phyloP scores from a whole-genome alignment of 2,329 filamentous ascomycete species.

The Beauveria sp. region DNA sequence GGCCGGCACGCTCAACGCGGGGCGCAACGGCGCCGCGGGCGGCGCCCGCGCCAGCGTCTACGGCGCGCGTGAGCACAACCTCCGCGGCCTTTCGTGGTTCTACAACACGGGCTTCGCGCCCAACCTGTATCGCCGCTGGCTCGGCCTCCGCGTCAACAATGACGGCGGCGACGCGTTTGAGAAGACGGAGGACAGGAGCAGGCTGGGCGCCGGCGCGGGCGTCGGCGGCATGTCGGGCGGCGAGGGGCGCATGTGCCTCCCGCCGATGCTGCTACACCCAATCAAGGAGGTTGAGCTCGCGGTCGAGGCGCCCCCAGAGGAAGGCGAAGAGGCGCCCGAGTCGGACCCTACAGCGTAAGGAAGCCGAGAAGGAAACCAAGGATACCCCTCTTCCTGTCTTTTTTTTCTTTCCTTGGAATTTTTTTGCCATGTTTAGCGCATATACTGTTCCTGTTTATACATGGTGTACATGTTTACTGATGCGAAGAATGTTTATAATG shows the following conservation, averaged over 20 bases:
- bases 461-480: not conserved
- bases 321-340: conserved; percentile 32
- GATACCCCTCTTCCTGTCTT: not conserved
- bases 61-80: conserved; percentile 82
- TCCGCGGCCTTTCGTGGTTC: conserved; percentile 83
- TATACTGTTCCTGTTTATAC: not conserved
- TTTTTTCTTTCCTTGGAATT: conserved; percentile 5
- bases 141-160: conserved; percentile 73
- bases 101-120: conserved; percentile 79
- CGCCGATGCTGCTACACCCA: conserved; percentile 83
- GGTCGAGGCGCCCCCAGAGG: conserved; percentile 48
- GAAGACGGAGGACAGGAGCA: conserved; percentile 44
- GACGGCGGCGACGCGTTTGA: conserved; percentile 74
- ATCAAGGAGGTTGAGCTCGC: conserved; percentile 68
- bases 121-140: conserved; percentile 77
- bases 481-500: not conserved
- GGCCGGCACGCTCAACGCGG: conserved; percentile 72
- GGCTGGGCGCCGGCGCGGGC: conserved; percentile 40
- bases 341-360: conserved; percentile 40
- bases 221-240: conserved; percentile 53
- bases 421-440: not conserved
- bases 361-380: not conserved
- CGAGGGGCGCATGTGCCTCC: conserved; percentile 84
- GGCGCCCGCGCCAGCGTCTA: conserved; percentile 66
- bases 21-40: conserved; percentile 66